Percentiles rank a stretch among this genome's conserved stretches.
Conservation (phyloP, 495 filamentous ascomycete genomes). For the Talaromyces stipitatus region DNA sequence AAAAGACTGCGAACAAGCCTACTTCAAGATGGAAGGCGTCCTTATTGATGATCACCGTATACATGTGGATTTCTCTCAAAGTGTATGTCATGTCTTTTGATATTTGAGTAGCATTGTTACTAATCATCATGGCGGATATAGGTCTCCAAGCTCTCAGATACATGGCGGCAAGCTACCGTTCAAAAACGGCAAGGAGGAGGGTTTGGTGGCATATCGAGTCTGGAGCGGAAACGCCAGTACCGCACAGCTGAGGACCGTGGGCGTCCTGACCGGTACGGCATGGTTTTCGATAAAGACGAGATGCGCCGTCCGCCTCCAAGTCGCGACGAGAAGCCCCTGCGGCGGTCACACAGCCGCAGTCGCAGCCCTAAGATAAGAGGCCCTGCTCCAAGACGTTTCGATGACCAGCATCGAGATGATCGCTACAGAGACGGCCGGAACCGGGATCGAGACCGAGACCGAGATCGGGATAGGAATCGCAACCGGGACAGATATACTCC, state of each 20-base stretch:
- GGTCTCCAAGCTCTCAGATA: slow-evolving; percentile 80
- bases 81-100: slow-evolving; percentile 45
- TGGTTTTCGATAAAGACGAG: slow-evolving; percentile 78
- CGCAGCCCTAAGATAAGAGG: slow-evolving; percentile 24
- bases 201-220: slow-evolving; percentile 77
- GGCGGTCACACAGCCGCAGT: slow-evolving; percentile 45
- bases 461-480: slow-evolving; percentile 20
- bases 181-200: slow-evolving; percentile 72
- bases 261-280: slow-evolving; percentile 52
- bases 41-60: slow-evolving; percentile 97
- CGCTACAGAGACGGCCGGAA: slow-evolving; percentile 7
- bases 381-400: slow-evolving; percentile 8
- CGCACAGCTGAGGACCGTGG: slow-evolving; percentile 46
- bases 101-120: slow-evolving; percentile 1
- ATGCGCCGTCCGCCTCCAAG: slow-evolving; percentile 47
- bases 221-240: slow-evolving; percentile 91
- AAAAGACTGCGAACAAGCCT: slow-evolving; percentile 87
- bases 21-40: slow-evolving; percentile 96
- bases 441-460: slow-evolving; percentile 10
- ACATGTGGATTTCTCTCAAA: slow-evolving; percentile 97
- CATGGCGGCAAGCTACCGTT: slow-evolving; percentile 85
- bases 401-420: slow-evolving; percentile 10
- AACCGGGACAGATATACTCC: slow-evolving; percentile 16
- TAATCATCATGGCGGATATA: slow-evolving; percentile 22
- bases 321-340: slow-evolving; percentile 37